These are phyloP conservation scores for Pisolithus albus DNA, from an alignment of 768 basidiomycete genomes.

Conservation along the genomic window DNA sequence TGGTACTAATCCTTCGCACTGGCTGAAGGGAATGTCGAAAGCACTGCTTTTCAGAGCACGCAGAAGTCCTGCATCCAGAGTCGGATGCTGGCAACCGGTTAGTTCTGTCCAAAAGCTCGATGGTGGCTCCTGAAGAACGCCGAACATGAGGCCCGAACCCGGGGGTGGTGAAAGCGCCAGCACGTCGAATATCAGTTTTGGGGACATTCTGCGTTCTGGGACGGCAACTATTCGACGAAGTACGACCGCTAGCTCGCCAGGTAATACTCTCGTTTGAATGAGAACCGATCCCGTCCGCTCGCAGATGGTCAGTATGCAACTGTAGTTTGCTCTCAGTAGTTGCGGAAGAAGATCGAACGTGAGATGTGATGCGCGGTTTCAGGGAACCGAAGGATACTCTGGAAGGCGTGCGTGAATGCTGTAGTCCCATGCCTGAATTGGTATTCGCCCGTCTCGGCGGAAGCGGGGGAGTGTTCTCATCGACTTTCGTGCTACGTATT, in stretches of 20 bases:
- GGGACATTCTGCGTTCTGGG: not conserved
- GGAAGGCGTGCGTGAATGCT: conserved; percentile 9
- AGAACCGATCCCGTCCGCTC: conserved; percentile 2
- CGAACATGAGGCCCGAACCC: not conserved
- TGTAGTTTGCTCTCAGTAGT: conserved; percentile 5
- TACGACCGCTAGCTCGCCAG: not conserved
- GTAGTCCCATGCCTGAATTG: conserved; percentile 8
- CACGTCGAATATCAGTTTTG: not conserved
- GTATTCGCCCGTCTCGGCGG: not conserved
- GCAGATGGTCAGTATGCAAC: not conserved
- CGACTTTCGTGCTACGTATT: not conserved
- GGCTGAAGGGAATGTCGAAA: not conserved
- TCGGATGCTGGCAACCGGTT: not conserved
- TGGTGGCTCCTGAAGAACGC: not conserved
- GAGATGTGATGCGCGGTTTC: conserved; percentile 1
- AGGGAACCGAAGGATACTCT: conserved; percentile 9
- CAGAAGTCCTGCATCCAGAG: not conserved
- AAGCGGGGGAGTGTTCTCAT: conserved; percentile 17
- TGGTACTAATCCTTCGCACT: too few species aligned
- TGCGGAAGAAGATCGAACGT: not conserved
- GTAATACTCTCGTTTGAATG: too few species aligned
- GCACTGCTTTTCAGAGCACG: not conserved
- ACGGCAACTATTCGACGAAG: not conserved
- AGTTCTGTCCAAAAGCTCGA: not conserved
- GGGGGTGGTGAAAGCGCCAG: too few species aligned